Percentiles rank a stretch among this genome's conserved stretches.
Evolutionary conservation across 371 early-diverging fungal species (phyloP).

Genomic region (Amoeboaphelidium occidentale): DNA sequence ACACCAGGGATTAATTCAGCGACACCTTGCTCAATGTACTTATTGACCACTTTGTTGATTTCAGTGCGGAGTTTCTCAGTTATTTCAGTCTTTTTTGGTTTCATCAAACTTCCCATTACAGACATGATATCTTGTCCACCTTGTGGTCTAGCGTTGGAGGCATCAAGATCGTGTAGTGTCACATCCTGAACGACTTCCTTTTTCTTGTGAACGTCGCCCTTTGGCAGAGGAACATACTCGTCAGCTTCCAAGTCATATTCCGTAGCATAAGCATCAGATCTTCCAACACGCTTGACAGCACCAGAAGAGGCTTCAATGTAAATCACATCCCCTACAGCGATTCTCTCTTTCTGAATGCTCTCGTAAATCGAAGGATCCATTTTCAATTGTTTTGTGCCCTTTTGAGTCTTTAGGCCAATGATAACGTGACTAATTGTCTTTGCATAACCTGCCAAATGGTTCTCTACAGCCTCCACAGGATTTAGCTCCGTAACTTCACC

Average conservation of each 20-base stretch:
- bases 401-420: conserved; percentile 90
- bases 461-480: conserved; percentile 84
- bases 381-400: conserved; percentile 93
- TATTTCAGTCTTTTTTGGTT: conserved; percentile 95
- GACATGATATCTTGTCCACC: conserved; percentile 93
- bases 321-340: conserved; percentile 89
- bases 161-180: conserved; percentile 94
- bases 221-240: conserved; percentile 88
- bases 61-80: conserved; percentile 88
- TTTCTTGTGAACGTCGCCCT: conserved; percentile 97
- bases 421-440: conserved; percentile 86
- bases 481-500: conserved; percentile 96
- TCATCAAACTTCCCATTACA: conserved; percentile 86
- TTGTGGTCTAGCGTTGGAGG: conserved; percentile 89
- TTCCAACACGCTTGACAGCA: conserved; percentile 89
- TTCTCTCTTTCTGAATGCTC: conserved; percentile 86
- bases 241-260: conserved; percentile 93
- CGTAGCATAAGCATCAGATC: conserved; percentile 80
- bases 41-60: conserved; percentile 96
- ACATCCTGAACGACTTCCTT: conserved; percentile 92
- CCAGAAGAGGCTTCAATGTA: conserved; percentile 96
- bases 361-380: conserved; percentile 93
- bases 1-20: conserved; percentile 95
- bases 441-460: conserved; percentile 72
- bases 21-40: conserved; percentile 93